Evolutionary conservation across 306 rosid species (phyloP).

Genomic region (Corylus heterophylla): DNA sequence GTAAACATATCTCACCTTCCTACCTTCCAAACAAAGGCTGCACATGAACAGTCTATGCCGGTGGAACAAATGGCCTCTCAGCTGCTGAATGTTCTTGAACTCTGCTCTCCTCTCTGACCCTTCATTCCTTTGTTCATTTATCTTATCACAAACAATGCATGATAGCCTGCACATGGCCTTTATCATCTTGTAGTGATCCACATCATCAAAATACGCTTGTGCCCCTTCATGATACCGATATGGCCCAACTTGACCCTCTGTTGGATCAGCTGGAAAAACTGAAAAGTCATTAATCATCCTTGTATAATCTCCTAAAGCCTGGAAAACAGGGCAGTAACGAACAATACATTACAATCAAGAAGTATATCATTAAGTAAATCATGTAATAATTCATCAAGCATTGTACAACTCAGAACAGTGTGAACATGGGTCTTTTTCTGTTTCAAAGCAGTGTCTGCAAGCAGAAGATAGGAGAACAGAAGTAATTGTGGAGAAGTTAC

Average conservation of each 20-base stretch:
- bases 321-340: background rate
- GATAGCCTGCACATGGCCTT: conserved; percentile 59
- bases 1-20: conserved; percentile 15
- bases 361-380: background rate
- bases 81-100: conserved; percentile 18
- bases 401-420: background rate
- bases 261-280: conserved; percentile 40
- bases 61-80: conserved; percentile 10
- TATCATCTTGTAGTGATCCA: conserved; percentile 63
- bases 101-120: conserved; percentile 6
- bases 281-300: conserved; percentile 51
- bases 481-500: background rate
- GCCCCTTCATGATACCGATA: conserved; percentile 60
- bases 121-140: background rate
- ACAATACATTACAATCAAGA: background rate
- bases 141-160: conserved; percentile 16
- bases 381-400: background rate
- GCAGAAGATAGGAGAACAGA: background rate
- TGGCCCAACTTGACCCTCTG: conserved; percentile 47
- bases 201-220: conserved; percentile 49
- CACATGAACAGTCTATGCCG: conserved; percentile 17
- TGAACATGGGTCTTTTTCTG: background rate
- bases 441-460: background rate
- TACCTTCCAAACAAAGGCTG: conserved; percentile 24
- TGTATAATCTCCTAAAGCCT: conserved; percentile 67